phyloP scores from a whole-genome alignment of 73 alveolate genomes.

The Stentor roeselii region DNA sequence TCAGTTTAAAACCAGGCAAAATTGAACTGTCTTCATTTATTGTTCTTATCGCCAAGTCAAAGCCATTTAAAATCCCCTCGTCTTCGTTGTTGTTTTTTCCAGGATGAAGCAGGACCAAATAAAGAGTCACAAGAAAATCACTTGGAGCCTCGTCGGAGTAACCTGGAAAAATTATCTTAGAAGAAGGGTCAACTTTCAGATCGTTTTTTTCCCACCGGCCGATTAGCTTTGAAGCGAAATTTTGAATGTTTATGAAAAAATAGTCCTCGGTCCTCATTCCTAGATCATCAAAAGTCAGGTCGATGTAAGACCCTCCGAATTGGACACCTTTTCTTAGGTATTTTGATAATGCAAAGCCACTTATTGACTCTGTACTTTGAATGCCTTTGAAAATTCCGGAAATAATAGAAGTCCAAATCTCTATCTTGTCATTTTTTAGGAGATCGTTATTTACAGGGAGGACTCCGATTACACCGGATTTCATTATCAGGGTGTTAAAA shows the following conservation, averaged over 20 bases:
- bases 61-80: not conserved
- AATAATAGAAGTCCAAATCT: too few species aligned
- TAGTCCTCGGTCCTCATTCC: not conserved
- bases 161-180: constrained; percentile 23
- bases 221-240: not conserved
- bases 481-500: too few species aligned
- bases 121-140: not conserved
- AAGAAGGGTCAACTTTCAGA: not conserved
- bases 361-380: too few species aligned
- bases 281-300: not conserved
- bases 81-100: not conserved
- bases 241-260: not conserved
- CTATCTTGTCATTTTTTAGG: too few species aligned
- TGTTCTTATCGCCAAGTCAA: not conserved
- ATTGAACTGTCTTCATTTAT: too few species aligned
- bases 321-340: too few species aligned
- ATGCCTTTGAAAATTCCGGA: too few species aligned
- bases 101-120: constrained; percentile 8
- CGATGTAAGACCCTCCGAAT: too few species aligned
- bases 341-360: too few species aligned
- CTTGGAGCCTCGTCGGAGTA: not conserved
- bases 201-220: constrained; percentile 19
- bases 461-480: constrained; percentile 17
- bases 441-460: not conserved
- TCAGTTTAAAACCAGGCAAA: too few species aligned